Evolutionary conservation across 2,329 filamentous ascomycete species (phyloP).

Genomic region (Alternaria arbusti): DNA sequence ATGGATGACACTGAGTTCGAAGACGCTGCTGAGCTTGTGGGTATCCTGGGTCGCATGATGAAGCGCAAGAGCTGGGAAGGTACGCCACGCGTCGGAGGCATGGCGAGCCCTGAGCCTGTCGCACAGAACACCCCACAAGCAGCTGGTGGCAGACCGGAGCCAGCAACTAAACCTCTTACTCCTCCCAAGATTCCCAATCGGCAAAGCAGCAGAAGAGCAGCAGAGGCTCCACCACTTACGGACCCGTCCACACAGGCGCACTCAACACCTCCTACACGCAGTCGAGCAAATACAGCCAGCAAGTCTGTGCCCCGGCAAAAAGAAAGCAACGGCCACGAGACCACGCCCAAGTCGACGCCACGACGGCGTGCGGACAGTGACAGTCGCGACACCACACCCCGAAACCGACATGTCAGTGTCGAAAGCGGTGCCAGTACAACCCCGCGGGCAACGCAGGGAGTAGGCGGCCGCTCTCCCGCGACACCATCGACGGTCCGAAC

Average conservation of each 20-base stretch:
- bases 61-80: conserved; percentile 63
- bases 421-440: conserved; percentile 44
- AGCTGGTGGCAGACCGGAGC: conserved; percentile 12
- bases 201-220: conserved; percentile 30
- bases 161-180: conserved; percentile 10
- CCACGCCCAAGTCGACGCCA: conserved; percentile 32
- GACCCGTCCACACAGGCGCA: conserved; percentile 27
- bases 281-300: conserved; percentile 38
- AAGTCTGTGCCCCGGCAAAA: conserved; percentile 31
- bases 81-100: conserved; percentile 42
- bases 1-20: conserved; percentile 96
- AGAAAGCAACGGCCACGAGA: conserved; percentile 31
- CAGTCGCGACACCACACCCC: conserved; percentile 44
- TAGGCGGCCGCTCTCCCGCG: conserved; percentile 36
- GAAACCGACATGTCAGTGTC: conserved; percentile 35
- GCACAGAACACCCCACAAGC: conserved; percentile 22
- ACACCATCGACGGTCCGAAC: conserved; percentile 44
- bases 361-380: conserved; percentile 33
- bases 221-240: conserved; percentile 34
- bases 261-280: conserved; percentile 26
- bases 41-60: conserved; percentile 86
- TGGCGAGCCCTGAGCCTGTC: conserved; percentile 38
- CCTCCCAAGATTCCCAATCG: conserved; percentile 24
- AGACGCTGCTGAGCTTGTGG: conserved; percentile 87
- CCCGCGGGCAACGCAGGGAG: conserved; percentile 39